Conservation (phyloP, 169 alveolate genomes). For the Haemoproteus tartakovskyi region DNA sequence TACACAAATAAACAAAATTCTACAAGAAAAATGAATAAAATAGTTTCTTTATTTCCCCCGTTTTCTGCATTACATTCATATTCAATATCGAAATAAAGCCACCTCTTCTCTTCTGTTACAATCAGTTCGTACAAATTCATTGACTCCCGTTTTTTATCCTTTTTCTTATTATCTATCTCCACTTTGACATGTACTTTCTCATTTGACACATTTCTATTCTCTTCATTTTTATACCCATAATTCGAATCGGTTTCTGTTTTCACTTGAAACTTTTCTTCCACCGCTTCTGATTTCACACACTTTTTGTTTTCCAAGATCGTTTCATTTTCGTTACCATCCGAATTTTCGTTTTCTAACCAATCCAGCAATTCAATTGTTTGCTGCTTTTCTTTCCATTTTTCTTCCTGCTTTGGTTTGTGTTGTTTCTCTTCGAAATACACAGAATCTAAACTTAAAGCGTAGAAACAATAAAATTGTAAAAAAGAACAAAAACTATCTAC, state of each 20-base stretch:
- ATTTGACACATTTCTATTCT: too few relatives aligned
- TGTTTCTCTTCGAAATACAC: slow-evolving; percentile 14
- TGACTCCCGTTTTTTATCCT: neutral
- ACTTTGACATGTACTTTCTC: neutral
- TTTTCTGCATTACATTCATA: slow-evolving; percentile 16
- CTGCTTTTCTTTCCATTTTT: neutral
- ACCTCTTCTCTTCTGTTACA: slow-evolving; percentile 36
- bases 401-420: neutral
- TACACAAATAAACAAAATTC: slow-evolving; percentile 47
- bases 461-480: slow-evolving; percentile 34
- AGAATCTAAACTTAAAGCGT: slow-evolving; percentile 20
- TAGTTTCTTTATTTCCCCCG: slow-evolving; percentile 19
- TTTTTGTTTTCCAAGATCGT: neutral
- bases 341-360: neutral
- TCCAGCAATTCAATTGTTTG: too few relatives aligned
- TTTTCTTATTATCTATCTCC: too few relatives aligned
- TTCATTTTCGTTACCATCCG: neutral
- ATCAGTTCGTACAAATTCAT: slow-evolving; percentile 57
- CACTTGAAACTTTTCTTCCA: neutral
- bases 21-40: slow-evolving; percentile 36
- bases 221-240: neutral
- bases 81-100: slow-evolving; percentile 62
- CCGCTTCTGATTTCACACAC: neutral
- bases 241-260: neutral
- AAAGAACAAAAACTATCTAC: slow-evolving; percentile 22